Evolutionary conservation across 2,329 filamentous ascomycete species (phyloP).

Genomic region (Fusarium napiforme): DNA sequence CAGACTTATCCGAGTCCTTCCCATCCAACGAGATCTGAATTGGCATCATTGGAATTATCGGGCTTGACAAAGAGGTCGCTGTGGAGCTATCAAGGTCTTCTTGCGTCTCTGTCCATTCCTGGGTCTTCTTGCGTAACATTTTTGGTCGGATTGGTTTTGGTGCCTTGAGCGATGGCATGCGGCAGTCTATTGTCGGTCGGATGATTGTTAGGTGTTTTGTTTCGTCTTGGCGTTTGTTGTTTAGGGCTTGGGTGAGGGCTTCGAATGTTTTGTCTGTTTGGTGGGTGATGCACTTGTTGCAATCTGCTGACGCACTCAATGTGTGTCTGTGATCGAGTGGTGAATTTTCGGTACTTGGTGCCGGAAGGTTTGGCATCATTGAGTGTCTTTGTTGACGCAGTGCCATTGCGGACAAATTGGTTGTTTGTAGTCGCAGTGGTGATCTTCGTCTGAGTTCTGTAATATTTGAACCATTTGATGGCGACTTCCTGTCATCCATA

Average conservation of each 20-base stretch:
- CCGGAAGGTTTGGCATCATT: neutral
- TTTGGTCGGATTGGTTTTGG: conserved; percentile 18
- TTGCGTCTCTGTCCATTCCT: conserved; percentile 9
- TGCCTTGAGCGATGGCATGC: neutral
- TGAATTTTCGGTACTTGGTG: neutral
- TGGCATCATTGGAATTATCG: neutral
- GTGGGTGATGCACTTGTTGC: neutral
- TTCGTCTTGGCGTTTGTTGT: neutral
- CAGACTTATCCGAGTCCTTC: neutral
- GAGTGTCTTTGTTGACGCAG: neutral
- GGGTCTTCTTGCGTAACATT: conserved; percentile 1
- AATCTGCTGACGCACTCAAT: neutral
- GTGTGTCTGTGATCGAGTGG: neutral
- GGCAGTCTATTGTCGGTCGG: neutral
- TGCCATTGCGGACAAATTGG: neutral
- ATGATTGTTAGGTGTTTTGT: neutral
- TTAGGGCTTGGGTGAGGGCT: neutral
- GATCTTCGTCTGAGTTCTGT: neutral
- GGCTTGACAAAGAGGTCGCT: conserved; percentile 8
- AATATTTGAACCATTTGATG: neutral
- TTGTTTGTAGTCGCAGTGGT: conserved; percentile 9
- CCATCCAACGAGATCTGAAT: accelerated
- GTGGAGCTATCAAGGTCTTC: neutral
- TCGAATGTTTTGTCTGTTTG: conserved; percentile 18
- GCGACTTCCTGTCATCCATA: neutral